Evolutionary conservation across 441 rosid species (phyloP), one percentile per base, ranked within the genome.

Genomic region (Adansonia grandidieri): DNA sequence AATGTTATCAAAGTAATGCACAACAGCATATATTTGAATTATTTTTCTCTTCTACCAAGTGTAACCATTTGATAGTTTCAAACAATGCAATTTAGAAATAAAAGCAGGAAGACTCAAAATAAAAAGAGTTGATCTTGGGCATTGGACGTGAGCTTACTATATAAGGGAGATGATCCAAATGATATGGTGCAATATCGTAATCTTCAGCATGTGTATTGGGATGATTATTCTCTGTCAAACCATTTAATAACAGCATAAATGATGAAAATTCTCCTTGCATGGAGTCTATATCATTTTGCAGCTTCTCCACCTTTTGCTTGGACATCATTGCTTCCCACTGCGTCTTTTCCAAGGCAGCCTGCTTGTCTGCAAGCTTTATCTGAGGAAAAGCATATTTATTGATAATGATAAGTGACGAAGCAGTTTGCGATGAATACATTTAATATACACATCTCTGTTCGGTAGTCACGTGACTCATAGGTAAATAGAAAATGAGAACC

Each of bases 331-430:
- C 94, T 86, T 96, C 93, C 99, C 98, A 96, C 74, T 85, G 97
- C 60, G 86, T 81, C 89, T 91, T 96, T 73, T 96, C 99, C 61
- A 93, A 84, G 15, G 94, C 91, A 50, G 99, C 99, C 86, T 92
- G 98, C 87, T 85, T 96, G 85, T 96, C 99, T 50, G 97, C 99
- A 75, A 96, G 97, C 86, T 91, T 91, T 76, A 96, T 86, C 97
- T 92, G 87, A 32, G 17, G 74, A 53, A 78, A 57, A 75, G 64
- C 58, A 69, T 11, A 47, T 20, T 19, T 47, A 48, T 47, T 57
- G 2, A 69, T 20, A 22, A 69, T 48, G 15, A 20, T 69, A 65
- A 40, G 14, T 13, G 6, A 63, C 37, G 68, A 32, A 63, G 45
- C 1, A 0, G 6, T 63, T 13, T 2, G 19, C 47, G 15, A 32